Conservation (phyloP, 495 filamentous ascomycete genomes). For the Articulospora tetracladia region DNA sequence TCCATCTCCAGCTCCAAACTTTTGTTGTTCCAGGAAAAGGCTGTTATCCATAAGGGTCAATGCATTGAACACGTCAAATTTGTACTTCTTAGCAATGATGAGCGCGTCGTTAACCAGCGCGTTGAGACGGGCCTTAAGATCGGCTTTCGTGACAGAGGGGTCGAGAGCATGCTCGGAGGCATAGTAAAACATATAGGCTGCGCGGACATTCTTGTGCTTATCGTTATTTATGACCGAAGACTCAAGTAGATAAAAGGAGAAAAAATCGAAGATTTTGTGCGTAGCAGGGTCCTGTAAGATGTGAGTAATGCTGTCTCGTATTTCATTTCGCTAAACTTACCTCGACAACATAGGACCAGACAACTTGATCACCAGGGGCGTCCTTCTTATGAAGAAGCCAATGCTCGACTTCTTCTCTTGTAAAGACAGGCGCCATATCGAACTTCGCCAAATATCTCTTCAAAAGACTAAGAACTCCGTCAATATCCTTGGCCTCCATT, state of each 20-base stretch:
- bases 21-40: constrained; percentile 86
- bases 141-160: constrained; percentile 37
- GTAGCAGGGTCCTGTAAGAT: constrained; percentile 46
- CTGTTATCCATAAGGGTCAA: constrained; percentile 90
- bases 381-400: constrained; percentile 74
- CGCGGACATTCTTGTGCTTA: constrained; percentile 73
- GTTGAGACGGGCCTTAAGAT: constrained; percentile 69
- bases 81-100: constrained; percentile 78
- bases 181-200: constrained; percentile 96
- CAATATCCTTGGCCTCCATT: constrained; percentile 81
- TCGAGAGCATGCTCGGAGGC: constrained; percentile 78
- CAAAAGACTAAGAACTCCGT: constrained; percentile 69
- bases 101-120: constrained; percentile 78
- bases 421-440: constrained; percentile 79
- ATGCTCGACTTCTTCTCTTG: constrained; percentile 74
- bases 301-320: not conserved
- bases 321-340: constrained; percentile 28
- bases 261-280: constrained; percentile 89
- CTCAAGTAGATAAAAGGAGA: constrained; percentile 94
- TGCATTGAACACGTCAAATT: constrained; percentile 96
- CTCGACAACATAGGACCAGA: constrained; percentile 92
- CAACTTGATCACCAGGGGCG: constrained; percentile 64
- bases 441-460: constrained; percentile 75
- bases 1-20: constrained; percentile 91
- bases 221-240: constrained; percentile 79